These are phyloP conservation scores for Camelina sativa DNA, from an alignment of 345 rosid species.

Conservation along the genomic window DNA sequence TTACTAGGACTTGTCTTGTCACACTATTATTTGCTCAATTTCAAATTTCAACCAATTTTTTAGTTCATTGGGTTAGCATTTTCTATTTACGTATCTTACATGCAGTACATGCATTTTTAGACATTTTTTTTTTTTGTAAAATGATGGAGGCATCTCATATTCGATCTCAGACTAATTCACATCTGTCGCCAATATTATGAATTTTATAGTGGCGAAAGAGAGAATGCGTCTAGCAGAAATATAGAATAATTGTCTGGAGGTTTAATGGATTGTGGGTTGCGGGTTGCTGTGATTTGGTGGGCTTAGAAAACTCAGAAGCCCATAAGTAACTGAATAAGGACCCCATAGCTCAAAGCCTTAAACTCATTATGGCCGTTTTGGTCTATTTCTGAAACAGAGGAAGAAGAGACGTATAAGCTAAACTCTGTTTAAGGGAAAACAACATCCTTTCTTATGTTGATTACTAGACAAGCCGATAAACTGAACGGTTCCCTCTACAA, in stretches of 20 bases:
- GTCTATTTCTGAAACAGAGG: background rate
- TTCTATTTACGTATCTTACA: background rate
- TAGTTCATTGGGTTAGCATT: conserved; percentile 4
- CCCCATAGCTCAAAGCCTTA: background rate
- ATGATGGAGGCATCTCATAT: background rate
- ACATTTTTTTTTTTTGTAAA: background rate
- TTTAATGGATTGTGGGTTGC: background rate
- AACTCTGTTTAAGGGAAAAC: background rate
- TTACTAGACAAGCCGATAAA: background rate
- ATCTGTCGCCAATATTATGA: background rate
- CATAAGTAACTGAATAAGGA: background rate
- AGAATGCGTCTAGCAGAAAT: background rate
- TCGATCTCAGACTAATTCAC: background rate
- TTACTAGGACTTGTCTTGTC: conserved; percentile 35
- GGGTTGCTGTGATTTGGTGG: background rate
- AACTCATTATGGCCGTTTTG: background rate
- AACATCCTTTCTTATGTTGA: background rate
- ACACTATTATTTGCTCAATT: background rate
- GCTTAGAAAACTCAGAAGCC: background rate
- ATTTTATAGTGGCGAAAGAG: background rate
- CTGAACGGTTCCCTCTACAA: background rate
- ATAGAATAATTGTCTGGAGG: background rate
- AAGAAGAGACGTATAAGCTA: background rate
- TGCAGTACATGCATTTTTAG: background rate
- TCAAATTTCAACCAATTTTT: conserved; percentile 26